Evolutionary conservation across 257 asterid species (phyloP).

Genomic region (Solanum paucissectum): DNA sequence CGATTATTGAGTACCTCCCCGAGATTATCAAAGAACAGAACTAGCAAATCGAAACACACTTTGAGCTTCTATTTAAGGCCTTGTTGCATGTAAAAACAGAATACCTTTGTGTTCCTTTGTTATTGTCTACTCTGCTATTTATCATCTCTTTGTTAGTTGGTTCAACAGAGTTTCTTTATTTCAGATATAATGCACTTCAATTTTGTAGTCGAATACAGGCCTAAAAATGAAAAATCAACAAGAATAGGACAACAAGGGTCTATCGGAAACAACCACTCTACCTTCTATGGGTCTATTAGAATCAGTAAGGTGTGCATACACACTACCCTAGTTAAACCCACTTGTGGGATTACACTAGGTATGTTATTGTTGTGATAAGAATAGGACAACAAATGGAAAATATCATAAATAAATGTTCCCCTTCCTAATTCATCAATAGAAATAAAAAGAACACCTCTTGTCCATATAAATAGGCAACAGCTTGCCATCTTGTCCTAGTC

Average conservation of each 20-base stretch:
- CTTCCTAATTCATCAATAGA: constrained; percentile 16
- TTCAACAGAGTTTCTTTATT: neutral
- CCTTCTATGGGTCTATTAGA: neutral
- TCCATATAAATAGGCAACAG: constrained; percentile 32
- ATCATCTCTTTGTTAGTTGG: neutral
- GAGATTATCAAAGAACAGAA: neutral
- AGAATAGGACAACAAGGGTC: neutral
- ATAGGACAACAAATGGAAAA: neutral
- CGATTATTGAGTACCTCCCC: neutral
- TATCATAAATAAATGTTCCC: neutral
- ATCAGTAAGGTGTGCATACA: neutral
- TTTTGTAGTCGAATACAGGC: neutral
- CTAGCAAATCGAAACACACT: neutral
- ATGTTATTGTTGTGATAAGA: neutral
- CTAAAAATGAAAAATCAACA: neutral
- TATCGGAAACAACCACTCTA: neutral
- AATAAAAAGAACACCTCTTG: constrained; percentile 68
- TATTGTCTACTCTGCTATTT: neutral
- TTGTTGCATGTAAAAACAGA: neutral
- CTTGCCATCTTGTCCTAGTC: constrained; percentile 70
- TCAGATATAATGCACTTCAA: neutral
- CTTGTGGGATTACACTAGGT: neutral
- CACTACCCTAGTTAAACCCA: neutral
- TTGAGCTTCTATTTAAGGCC: neutral
- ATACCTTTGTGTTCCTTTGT: neutral